Conservation (phyloP, 768 basidiomycete species). For the Boletus rufocinnamomeus region DNA sequence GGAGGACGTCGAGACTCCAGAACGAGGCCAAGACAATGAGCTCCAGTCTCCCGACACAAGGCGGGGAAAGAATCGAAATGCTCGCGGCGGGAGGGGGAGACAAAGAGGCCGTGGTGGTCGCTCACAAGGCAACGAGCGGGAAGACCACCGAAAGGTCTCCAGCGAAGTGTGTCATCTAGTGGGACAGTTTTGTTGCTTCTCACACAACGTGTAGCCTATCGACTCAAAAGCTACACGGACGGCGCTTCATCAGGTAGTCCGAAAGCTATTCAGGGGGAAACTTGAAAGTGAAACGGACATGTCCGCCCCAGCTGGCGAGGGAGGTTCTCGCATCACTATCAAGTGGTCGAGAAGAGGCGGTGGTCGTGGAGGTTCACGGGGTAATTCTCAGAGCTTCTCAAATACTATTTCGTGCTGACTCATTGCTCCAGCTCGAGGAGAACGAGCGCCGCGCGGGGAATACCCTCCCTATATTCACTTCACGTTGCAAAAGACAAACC, state of each 20-base stretch:
- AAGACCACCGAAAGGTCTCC: constrained; percentile 73
- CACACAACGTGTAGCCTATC: constrained; percentile 62
- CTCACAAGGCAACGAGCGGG: constrained; percentile 41
- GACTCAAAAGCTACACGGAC: constrained; percentile 78
- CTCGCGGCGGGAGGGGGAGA: constrained; percentile 45
- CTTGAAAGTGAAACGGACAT: constrained; percentile 81
- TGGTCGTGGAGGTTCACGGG: constrained; percentile 46
- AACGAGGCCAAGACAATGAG: constrained; percentile 18
- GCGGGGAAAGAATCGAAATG: constrained; percentile 44
- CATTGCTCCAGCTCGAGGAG: constrained; percentile 32
- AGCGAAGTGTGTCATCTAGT: constrained; percentile 66
- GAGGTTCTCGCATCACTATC: constrained; percentile 76
- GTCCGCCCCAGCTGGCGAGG: constrained; percentile 49
- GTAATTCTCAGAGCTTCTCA: constrained; percentile 9
- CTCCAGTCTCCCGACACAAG: constrained; percentile 30
- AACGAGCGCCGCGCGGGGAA: constrained; percentile 56
- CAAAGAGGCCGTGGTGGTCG: constrained; percentile 48
- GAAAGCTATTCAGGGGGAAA: constrained; percentile 80
- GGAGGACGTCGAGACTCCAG: constrained; percentile 25
- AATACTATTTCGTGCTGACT: not conserved
- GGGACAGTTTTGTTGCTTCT: constrained; percentile 17
- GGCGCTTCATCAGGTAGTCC: constrained; percentile 75
- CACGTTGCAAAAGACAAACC: constrained; percentile 95
- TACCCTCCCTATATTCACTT: constrained; percentile 94
- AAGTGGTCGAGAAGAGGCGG: constrained; percentile 67